Percentiles rank a stretch among this genome's conserved stretches.
phyloP scores from a whole-genome alignment of 148 eudicot genomes.

The Rhododendron henanense region DNA sequence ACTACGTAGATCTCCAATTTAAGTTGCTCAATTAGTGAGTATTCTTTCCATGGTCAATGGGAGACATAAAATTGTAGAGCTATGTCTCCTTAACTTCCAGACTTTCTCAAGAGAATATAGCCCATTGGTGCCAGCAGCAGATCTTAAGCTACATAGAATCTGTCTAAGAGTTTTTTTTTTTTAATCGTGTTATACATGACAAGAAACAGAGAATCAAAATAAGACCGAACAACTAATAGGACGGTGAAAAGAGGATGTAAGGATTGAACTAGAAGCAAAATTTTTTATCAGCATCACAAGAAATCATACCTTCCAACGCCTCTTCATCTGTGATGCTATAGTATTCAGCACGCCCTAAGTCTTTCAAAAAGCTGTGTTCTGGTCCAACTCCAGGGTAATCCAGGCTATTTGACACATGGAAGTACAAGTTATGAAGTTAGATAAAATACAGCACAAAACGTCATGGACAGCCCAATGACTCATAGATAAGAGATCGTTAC shows the following conservation, averaged over 20 bases:
- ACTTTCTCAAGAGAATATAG: not conserved
- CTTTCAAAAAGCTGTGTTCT: slow-evolving; percentile 93
- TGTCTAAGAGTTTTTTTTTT: not conserved
- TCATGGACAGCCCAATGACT: not conserved
- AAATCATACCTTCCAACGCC: slow-evolving; percentile 75
- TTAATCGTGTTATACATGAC: not conserved
- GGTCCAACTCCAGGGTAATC: slow-evolving; percentile 99
- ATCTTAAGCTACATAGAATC: not conserved
- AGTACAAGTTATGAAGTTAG: not conserved
- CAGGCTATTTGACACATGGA: slow-evolving; percentile 38
- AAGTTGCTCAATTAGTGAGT: not conserved
- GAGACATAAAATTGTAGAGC: not conserved
- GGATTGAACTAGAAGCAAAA: not conserved
- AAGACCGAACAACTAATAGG: not conserved
- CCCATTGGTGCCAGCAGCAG: not conserved
- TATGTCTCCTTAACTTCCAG: not conserved
- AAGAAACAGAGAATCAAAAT: not conserved
- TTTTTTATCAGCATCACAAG: not conserved
- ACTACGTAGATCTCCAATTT: not conserved
- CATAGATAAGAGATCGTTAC: slow-evolving; percentile 31
- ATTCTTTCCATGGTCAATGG: not conserved
- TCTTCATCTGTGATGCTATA: slow-evolving; percentile 83
- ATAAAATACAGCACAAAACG: not conserved
- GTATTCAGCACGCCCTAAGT: slow-evolving; percentile 91
- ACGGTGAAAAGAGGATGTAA: not conserved